phyloP scores from a whole-genome alignment of 495 filamentous ascomycete species.

The Hypoxylon cercidicola region DNA sequence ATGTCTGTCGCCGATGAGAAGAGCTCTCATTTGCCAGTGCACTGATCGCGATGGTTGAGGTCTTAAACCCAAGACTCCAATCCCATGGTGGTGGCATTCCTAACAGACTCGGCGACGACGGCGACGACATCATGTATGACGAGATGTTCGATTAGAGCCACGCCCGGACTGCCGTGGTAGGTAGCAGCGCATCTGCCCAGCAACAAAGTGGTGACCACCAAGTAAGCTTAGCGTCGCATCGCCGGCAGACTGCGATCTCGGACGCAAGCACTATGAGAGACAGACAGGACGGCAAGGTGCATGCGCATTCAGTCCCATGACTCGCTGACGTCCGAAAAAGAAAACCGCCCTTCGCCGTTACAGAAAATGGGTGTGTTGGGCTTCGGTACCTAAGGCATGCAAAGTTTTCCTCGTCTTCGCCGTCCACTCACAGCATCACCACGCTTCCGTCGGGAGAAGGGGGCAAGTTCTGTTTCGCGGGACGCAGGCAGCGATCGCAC shows the following conservation, averaged over 20 bases:
- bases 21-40: too few relatives aligned
- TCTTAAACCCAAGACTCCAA: too few relatives aligned
- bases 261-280: constrained; percentile 30
- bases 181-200: neutral
- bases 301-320: constrained; percentile 36
- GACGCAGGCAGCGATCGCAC: constrained; percentile 13
- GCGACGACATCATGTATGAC: too few relatives aligned
- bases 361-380: too few relatives aligned
- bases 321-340: constrained; percentile 18
- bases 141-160: neutral
- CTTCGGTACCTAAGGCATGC: constrained; percentile 14
- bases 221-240: constrained; percentile 41
- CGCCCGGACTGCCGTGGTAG: neutral
- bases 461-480: constrained; percentile 3
- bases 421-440: constrained; percentile 10
- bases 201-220: constrained; percentile 34
- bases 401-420: constrained; percentile 3
- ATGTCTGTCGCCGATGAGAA: too few relatives aligned
- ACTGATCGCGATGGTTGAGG: too few relatives aligned
- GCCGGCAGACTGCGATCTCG: constrained; percentile 37
- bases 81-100: too few relatives aligned
- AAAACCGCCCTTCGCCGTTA: neutral
- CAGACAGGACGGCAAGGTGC: constrained; percentile 39
- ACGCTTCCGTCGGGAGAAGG: neutral
- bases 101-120: too few relatives aligned